Conservation (phyloP, 129 eudicot species). For the Lactuca saligna region DNA sequence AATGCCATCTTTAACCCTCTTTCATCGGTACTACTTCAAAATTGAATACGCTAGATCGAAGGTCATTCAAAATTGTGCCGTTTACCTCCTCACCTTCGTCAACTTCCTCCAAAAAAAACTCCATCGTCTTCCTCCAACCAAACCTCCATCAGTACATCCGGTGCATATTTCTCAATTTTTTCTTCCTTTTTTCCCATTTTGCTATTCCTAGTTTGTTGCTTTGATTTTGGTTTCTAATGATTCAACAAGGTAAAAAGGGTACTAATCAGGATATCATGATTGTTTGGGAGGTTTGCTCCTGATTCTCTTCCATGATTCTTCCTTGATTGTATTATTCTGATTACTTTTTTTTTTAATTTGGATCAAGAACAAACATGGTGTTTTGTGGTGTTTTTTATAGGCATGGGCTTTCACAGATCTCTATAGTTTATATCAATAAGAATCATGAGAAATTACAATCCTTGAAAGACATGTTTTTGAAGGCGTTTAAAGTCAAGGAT, state of each 20-base stretch:
- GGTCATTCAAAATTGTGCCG: too few relatives aligned
- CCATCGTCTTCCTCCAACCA: too few relatives aligned
- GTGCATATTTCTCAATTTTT: too few relatives aligned
- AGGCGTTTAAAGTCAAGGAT: conserved; percentile 82
- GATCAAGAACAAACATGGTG: conserved; percentile 71
- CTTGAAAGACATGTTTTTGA: conserved; percentile 65
- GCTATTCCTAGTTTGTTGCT: too few relatives aligned
- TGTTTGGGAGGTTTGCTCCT: conserved; percentile 90
- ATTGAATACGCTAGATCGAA: too few relatives aligned
- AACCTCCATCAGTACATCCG: too few relatives aligned
- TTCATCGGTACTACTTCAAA: too few relatives aligned
- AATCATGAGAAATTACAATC: conserved; percentile 56
- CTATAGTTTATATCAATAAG: conserved; percentile 50
- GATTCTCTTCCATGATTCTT: neutral
- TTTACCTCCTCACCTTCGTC: too few relatives aligned
- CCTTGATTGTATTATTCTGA: conserved; percentile 5
- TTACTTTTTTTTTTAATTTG: conserved; percentile 47
- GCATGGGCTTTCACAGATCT: conserved; percentile 53
- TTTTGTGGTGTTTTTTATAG: conserved; percentile 95
- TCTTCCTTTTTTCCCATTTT: too few relatives aligned
- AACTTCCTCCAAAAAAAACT: too few relatives aligned
- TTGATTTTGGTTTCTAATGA: neutral
- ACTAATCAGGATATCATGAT: conserved; percentile 99
- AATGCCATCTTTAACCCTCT: too few relatives aligned
- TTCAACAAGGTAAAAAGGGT: conserved; percentile 96